Base-by-base conservation (phyloP, 208 protist species). In the Vickermania spadyakhi region DNA sequence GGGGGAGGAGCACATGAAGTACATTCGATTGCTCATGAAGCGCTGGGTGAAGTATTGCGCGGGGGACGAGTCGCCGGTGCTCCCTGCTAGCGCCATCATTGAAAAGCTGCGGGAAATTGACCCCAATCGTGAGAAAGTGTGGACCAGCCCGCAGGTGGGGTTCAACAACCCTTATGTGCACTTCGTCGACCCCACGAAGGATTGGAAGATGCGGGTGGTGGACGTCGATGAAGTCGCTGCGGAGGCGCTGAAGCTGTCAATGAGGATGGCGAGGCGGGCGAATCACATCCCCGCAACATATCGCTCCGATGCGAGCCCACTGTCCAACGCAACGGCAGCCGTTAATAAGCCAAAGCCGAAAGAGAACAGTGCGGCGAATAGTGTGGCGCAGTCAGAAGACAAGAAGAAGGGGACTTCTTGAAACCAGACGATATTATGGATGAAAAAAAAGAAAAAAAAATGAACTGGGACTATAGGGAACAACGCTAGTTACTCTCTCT, bases 1-100 rank as follows among this genome's bases (percentile, higher is more conserved):
- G 66, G 65, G 56, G 14, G 2, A 26, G 51, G 42, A 18, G 60
- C 60, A 21, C 59, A 71, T 31, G 51, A 52, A 1, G 66, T 71
- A 51, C 65, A 62, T 59, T 59, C 53, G 11, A 4, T 26, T 42
- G n/a, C 4, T 13, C 23, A 58, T 30, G 30, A 56, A n/a, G n/a
- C 27, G n/a, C 55, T 28, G 18, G 58, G 50, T 56, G 42, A 58
- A 18, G 56, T 31, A 13, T 22, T 71, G 7, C 58, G 56, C 26
- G 26, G 51, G 11, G 58, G 55, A 45, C 36, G 36, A 45, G 36
- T 7, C 7, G 36, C 36, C 36, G 7, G 18, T 18, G 11, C 36
- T 45, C 7, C 36, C 36, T 7, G 36, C 36, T 18, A n/a, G 51
- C 42, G 21, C 51, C 41, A 54, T 63, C 53, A 52, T 61, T 30